These are phyloP conservation scores for Crithidia sp. DNA, from an alignment of 208 protist species.

Conservation along the genomic window DNA sequence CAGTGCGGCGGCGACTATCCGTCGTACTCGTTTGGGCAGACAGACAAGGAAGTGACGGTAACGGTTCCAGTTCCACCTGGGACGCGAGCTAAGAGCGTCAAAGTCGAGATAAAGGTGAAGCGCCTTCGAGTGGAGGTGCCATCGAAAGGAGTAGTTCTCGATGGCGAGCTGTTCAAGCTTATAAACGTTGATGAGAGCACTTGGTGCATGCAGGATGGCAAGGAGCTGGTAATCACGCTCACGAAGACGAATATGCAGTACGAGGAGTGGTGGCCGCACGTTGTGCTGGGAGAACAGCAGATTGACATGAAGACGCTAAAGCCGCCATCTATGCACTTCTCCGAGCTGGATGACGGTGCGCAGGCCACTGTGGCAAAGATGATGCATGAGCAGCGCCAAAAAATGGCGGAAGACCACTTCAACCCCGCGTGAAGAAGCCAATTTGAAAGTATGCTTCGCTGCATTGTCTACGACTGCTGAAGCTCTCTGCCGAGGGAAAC, in stretches of 20 bases:
- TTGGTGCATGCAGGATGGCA: slow-evolving; percentile 83
- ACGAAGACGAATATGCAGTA: slow-evolving; percentile 84
- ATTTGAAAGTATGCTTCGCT: background rate
- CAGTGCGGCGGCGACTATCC: slow-evolving; percentile 84
- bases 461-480: background rate
- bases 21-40: slow-evolving; percentile 80
- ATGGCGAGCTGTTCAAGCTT: slow-evolving; percentile 77
- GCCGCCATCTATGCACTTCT: slow-evolving; percentile 75
- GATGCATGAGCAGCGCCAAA: slow-evolving; percentile 93
- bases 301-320: slow-evolving; percentile 91
- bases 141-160: slow-evolving; percentile 48
- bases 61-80: slow-evolving; percentile 58
- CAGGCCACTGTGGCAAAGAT: slow-evolving; percentile 89
- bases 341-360: slow-evolving; percentile 79
- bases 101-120: slow-evolving; percentile 58
- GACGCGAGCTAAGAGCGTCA: slow-evolving; percentile 60
- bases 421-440: background rate
- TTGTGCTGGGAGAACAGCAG: slow-evolving; percentile 68
- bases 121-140: slow-evolving; percentile 55
- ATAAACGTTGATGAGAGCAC: slow-evolving; percentile 84
- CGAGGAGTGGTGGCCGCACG: slow-evolving; percentile 91
- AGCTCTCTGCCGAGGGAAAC: too few species aligned
- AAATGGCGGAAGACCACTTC: slow-evolving; percentile 20
- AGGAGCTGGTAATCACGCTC: slow-evolving; percentile 65
- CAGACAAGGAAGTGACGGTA: slow-evolving; percentile 77